phyloP scores from a whole-genome alignment of 2,329 filamentous ascomycete species.

The Cladophialophora yegresii region DNA sequence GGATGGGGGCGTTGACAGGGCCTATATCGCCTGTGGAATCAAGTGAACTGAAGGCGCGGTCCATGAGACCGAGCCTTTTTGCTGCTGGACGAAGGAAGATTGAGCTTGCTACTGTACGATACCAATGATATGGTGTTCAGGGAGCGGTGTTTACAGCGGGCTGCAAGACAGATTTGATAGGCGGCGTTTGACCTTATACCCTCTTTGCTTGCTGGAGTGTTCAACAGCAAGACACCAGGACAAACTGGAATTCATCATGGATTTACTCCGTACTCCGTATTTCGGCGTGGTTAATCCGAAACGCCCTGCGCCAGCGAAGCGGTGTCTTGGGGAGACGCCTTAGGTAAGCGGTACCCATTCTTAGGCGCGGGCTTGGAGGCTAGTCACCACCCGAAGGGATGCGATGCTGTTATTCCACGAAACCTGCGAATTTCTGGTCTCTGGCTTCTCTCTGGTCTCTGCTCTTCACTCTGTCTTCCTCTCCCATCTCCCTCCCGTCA shows the following conservation, averaged over 20 bases:
- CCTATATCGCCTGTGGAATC: background rate
- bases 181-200: background rate
- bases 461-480: slow-evolving; percentile 28
- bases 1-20: background rate
- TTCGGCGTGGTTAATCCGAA: background rate
- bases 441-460: slow-evolving; percentile 16
- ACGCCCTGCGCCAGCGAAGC: background rate
- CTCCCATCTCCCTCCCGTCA: slow-evolving; percentile 35
- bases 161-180: background rate
- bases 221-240: background rate
- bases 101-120: slow-evolving; percentile 11
- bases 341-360: slow-evolving; percentile 13
- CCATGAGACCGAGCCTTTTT: background rate
- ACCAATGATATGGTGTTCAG: background rate
- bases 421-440: slow-evolving; percentile 7
- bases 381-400: background rate
- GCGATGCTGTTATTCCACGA: slow-evolving; percentile 12
- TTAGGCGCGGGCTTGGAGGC: slow-evolving; percentile 16
- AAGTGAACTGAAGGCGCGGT: background rate
- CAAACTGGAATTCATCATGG: background rate
- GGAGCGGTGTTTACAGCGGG: background rate
- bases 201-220: background rate
- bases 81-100: background rate
- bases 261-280: background rate
- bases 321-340: slow-evolving; percentile 1